Conservation (phyloP, 768 basidiomycete genomes). For the Zangia roseola region DNA sequence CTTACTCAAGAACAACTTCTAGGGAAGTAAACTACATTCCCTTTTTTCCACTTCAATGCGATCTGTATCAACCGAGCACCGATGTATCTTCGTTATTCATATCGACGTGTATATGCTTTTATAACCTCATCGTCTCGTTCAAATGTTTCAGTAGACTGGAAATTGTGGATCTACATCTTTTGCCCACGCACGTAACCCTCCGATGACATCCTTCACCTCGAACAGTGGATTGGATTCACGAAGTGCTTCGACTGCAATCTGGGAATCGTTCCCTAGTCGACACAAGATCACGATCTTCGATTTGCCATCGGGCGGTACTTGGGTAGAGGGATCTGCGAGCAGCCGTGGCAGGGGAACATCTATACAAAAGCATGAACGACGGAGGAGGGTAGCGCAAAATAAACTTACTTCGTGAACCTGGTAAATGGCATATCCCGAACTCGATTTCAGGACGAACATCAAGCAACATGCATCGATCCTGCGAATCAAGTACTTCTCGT, state of each 20-base stretch:
- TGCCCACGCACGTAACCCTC: constrained; percentile 83
- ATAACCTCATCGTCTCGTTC: not conserved
- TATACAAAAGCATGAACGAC: constrained; percentile 32
- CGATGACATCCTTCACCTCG: constrained; percentile 67
- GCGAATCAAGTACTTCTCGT: constrained; percentile 34
- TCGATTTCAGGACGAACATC: constrained; percentile 82
- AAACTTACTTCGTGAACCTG: constrained; percentile 66
- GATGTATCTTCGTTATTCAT: constrained; percentile 3
- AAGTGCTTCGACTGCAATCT: constrained; percentile 66
- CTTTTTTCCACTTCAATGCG: constrained; percentile 25
- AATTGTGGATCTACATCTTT: constrained; percentile 69
- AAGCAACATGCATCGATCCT: constrained; percentile 44
- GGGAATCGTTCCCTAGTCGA: constrained; percentile 90
- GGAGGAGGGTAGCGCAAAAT: not conserved
- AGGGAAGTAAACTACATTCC: constrained; percentile 36
- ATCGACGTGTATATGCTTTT: constrained; percentile 4
- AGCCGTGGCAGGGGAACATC: constrained; percentile 73
- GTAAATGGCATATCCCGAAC: constrained; percentile 83
- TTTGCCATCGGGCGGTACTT: constrained; percentile 31
- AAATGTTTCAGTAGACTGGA: constrained; percentile 64
- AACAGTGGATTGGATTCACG: constrained; percentile 21
- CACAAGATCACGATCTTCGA: constrained; percentile 63
- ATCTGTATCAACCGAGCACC: constrained; percentile 4
- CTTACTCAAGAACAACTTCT: not conserved
- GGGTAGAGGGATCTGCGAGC: constrained; percentile 54